These are phyloP conservation scores for Remersonia thermophila DNA, from an alignment of 2,329 filamentous ascomycete genomes.

Conservation along the genomic window DNA sequence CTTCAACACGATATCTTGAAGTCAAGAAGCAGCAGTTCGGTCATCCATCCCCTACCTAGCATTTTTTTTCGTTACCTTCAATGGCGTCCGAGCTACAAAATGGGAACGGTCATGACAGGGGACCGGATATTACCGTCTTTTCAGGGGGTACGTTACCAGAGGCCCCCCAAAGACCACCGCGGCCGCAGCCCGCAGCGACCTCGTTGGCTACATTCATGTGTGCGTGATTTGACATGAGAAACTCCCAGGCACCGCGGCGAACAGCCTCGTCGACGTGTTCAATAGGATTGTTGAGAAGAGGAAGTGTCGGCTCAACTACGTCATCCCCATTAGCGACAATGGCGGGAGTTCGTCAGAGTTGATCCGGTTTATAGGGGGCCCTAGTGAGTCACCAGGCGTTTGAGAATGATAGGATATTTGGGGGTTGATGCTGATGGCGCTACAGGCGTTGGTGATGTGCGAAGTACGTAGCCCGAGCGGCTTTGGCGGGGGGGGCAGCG, in stretches of 20 bases:
- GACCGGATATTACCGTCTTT: background rate
- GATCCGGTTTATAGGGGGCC: constrained; percentile 87
- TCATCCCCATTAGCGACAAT: constrained; percentile 94
- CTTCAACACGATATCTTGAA: no score
- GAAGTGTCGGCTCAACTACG: constrained; percentile 59
- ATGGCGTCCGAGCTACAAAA: no score
- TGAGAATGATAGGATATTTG: background rate
- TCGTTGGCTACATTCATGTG: no score
- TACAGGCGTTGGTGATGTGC: constrained; percentile 51
- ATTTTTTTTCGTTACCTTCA: no score
- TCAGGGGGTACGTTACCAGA: background rate
- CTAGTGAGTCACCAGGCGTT: constrained; percentile 42
- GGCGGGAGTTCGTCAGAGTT: constrained; percentile 88
- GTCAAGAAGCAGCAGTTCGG: no score
- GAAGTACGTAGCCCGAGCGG: no score
- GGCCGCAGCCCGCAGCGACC: no score
- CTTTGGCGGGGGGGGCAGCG: no score
- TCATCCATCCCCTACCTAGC: no score
- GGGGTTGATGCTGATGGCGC: constrained; percentile 2
- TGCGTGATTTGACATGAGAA: no score
- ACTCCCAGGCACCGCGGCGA: constrained; percentile 66
- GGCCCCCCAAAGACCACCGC: no score
- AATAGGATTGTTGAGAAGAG: constrained; percentile 52
- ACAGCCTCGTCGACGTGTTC: constrained; percentile 87
- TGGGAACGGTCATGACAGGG: no score